phyloP scores from a whole-genome alignment of 768 basidiomycete species.

The Termitomyces sp. region DNA sequence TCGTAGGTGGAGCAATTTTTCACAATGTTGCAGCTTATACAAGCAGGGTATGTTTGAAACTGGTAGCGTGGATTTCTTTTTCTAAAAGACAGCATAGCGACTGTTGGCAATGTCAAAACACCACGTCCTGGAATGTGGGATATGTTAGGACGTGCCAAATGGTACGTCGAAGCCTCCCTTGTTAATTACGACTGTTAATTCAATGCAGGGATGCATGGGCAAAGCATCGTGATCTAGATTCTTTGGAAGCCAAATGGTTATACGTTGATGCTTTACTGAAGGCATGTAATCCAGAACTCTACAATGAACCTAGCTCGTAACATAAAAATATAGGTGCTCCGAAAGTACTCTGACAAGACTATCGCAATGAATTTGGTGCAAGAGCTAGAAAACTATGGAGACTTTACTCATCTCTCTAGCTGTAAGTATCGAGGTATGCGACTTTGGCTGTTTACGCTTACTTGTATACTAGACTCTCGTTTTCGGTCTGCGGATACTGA shows the following conservation, averaged over 20 bases:
- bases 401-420: conserved; percentile 60
- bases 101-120: conserved; percentile 79
- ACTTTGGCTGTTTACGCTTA: neutral
- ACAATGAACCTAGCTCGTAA: neutral
- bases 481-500: conserved; percentile 51
- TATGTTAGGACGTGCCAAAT: conserved; percentile 90
- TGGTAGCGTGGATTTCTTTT: neutral
- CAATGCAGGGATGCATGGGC: conserved; percentile 86
- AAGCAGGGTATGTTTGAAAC: conserved; percentile 70
- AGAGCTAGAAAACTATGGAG: conserved; percentile 73
- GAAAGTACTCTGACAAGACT: conserved; percentile 81
- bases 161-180: conserved; percentile 40
- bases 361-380: conserved; percentile 67
- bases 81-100: conserved; percentile 38
- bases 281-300: conserved; percentile 32
- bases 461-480: conserved; percentile 29
- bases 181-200: conserved; percentile 3
- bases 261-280: conserved; percentile 88
- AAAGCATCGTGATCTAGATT: conserved; percentile 79
- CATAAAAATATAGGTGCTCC: conserved; percentile 51
- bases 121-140: conserved; percentile 85
- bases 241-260: conserved; percentile 77
- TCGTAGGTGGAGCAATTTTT: neutral
- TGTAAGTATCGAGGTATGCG: conserved; percentile 33
- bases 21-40: conserved; percentile 54